Conservation (phyloP, 2,329 filamentous ascomycete species). For the Penicillium sp. region DNA sequence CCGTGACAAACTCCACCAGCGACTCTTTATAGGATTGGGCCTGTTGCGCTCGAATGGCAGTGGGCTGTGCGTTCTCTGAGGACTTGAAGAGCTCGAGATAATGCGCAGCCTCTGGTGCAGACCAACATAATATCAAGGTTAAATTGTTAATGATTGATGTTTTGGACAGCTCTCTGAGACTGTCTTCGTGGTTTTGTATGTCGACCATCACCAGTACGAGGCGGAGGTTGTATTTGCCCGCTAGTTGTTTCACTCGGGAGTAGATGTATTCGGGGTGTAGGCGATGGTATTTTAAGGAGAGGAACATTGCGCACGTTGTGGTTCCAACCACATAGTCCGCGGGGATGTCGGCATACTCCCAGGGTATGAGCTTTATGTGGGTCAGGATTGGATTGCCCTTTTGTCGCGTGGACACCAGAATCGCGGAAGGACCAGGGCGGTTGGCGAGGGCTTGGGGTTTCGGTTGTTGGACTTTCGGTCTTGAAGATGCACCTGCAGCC, state of each 20-base stretch:
- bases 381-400: constrained; percentile 93
- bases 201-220: constrained; percentile 90
- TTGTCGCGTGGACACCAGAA: constrained; percentile 86
- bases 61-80: constrained; percentile 80
- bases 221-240: constrained; percentile 81
- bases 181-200: constrained; percentile 89
- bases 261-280: constrained; percentile 98
- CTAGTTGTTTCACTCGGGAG: constrained; percentile 79
- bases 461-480: constrained; percentile 71
- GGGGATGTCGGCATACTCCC: constrained; percentile 97
- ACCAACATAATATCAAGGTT: constrained; percentile 91
- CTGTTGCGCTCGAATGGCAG: constrained; percentile 81
- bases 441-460: constrained; percentile 80
- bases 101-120: constrained; percentile 83
- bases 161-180: constrained; percentile 84
- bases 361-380: constrained; percentile 75
- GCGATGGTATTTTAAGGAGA: constrained; percentile 95
- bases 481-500: constrained; percentile 14
- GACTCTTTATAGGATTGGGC: constrained; percentile 80
- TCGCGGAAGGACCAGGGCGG: constrained; percentile 66
- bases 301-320: constrained; percentile 86
- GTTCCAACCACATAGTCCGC: constrained; percentile 86
- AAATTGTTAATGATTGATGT: constrained; percentile 90
- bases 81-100: constrained; percentile 95
- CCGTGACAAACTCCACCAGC: constrained; percentile 88